Evolutionary conservation across 2,329 filamentous ascomycete genomes (phyloP), one percentile per base, ranked within the genome.

Genomic region (Aspergillus terreus): DNA sequence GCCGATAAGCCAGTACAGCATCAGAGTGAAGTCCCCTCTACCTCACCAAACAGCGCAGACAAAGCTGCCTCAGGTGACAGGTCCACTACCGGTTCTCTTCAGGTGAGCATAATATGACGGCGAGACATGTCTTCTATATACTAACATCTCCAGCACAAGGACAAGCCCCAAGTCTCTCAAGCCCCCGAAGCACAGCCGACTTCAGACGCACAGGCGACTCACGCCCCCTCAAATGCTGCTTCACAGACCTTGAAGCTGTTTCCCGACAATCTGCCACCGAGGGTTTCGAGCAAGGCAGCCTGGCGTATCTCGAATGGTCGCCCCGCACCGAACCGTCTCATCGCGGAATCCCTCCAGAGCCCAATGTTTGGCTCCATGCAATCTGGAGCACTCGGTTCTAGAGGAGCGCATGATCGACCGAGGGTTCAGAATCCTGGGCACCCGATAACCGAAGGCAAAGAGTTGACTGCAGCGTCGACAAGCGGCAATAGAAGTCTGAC

Each of bases 221-320:
- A 58, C 27, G 33, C 32, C 40, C 25, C 47, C 12, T 44, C 53
- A 4, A 54, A 44, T 14, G 51, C 61, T 4, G 48, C 56, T 15
- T 55, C 57, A 5, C 61, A 54, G 4, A 50, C 61, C 2, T 49
- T 70, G 44, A 70, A 69, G 41, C 58, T 70, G 17, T 69, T 70
- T 50, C 69, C 69, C 15, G 64, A 68, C 44, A 59, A 63, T 17
- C 54, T 64, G 42, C 62, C 68, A 36, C 62, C 66, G 19, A 67
- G 66, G 7, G 54, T 61, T 9, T 66, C 67, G 6, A 70, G 62
- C 51, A 65, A 57, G 44, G 60, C 51, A 19, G 58, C 62, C 15
- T 58, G 56, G 53, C 58, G 65, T 33, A 53, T 64, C 21, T 63
- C 62, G 6, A 52, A 47, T 19, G 38, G 30, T 36, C 56, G 58